Evolutionary conservation across 345 rosid species (phyloP).

Genomic region (Gynandropsis gynandra): DNA sequence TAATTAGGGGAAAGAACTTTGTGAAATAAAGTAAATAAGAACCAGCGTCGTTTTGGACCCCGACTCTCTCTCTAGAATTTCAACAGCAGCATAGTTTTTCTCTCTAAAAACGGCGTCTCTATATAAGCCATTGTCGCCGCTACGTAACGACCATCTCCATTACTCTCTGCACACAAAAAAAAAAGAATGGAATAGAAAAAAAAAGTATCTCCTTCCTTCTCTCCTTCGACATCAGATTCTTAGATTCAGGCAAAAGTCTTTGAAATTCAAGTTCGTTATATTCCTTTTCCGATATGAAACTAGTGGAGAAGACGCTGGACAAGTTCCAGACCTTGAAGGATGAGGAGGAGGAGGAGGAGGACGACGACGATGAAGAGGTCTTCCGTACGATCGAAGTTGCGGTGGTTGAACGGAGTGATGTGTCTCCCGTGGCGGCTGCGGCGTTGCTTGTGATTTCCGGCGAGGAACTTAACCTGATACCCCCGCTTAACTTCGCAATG

Average conservation of each 20-base stretch:
- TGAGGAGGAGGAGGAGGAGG: not conserved
- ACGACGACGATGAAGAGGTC: conserved; percentile 3
- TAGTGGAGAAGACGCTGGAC: conserved; percentile 16
- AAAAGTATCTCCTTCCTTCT: no score
- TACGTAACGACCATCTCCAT: conserved; percentile 28
- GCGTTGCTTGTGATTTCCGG: conserved; percentile 16
- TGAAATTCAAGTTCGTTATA: not conserved
- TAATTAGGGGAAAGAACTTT: no score
- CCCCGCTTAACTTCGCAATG: conserved; percentile 91
- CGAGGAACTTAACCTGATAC: conserved; percentile 51
- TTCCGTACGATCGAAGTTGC: conserved; percentile 53
- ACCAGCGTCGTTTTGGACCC: not conserved
- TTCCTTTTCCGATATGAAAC: conserved; percentile 15
- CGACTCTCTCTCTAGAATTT: not conserved
- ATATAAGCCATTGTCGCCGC: conserved; percentile 28
- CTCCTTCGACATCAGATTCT: not conserved
- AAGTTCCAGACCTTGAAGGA: conserved; percentile 2
- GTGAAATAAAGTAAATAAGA: no score
- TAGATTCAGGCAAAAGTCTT: not conserved
- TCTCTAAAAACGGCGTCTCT: conserved; percentile 17
- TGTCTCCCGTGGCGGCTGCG: conserved; percentile 15
- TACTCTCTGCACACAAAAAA: not conserved
- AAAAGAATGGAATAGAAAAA: no score
- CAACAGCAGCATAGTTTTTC: conserved; percentile 5
- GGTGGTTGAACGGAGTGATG: conserved; percentile 33